Conservation (phyloP, 108 stramenopile species). For the Discostella stelligeroides region DNA sequence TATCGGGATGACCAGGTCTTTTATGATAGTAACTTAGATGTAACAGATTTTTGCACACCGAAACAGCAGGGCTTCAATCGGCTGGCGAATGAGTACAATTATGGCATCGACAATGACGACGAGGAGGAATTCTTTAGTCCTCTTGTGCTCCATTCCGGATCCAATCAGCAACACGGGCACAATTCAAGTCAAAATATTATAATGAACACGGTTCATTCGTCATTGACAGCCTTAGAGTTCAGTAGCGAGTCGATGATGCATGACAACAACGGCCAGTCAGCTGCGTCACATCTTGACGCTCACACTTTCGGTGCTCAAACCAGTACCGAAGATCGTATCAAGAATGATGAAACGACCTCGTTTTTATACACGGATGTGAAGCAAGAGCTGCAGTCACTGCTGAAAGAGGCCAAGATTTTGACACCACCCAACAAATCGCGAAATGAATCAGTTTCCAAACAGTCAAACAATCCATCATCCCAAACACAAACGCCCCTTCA, state of each 20-base stretch:
- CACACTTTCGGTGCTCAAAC: neutral
- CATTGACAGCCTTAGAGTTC: conserved; percentile 11
- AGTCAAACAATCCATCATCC: neutral
- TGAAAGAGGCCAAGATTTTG: neutral
- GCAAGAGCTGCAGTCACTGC: neutral
- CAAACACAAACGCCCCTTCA: neutral
- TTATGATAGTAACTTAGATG: conserved; percentile 12
- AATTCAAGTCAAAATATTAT: conserved; percentile 8
- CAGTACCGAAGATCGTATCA: neutral
- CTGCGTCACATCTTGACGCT: neutral
- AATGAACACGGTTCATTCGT: neutral
- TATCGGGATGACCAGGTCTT: neutral
- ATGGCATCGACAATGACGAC: neutral
- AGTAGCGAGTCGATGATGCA: neutral
- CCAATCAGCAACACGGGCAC: neutral
- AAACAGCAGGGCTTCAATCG: conserved; percentile 9
- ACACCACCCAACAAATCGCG: conserved; percentile 3
- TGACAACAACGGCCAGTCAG: neutral
- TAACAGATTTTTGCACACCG: conserved; percentile 6
- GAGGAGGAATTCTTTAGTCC: conserved; percentile 43
- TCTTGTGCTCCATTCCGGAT: conserved; percentile 13
- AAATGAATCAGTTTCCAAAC: neutral
- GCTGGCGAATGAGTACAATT: neutral
- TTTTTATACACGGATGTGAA: neutral
- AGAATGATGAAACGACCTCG: neutral